phyloP scores from a whole-genome alignment of 352 stramenopile species.

The Phytophthora macrochlamydospora region DNA sequence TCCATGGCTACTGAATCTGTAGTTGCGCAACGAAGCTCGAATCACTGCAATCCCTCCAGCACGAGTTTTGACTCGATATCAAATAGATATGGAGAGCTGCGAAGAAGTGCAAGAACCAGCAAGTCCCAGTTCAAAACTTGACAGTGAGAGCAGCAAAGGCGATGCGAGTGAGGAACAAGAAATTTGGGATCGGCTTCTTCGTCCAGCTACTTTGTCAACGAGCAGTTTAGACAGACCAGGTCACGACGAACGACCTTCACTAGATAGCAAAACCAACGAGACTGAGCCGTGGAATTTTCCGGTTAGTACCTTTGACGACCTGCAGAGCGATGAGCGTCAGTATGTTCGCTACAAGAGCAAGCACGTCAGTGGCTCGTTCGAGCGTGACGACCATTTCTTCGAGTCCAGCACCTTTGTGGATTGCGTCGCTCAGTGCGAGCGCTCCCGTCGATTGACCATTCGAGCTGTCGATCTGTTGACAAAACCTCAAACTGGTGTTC shows the following conservation, averaged over 20 bases:
- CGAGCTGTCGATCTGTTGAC: slow-evolving; percentile 56
- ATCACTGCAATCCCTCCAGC: slow-evolving; percentile 45
- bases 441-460: slow-evolving; percentile 61
- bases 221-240: too few species aligned
- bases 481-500: neutral
- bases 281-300: slow-evolving; percentile 65
- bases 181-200: slow-evolving; percentile 36
- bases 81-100: slow-evolving; percentile 59
- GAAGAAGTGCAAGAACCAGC: slow-evolving; percentile 14
- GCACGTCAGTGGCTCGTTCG: slow-evolving; percentile 50
- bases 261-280: slow-evolving; percentile 15
- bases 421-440: slow-evolving; percentile 68
- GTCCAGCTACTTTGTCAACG: slow-evolving; percentile 4
- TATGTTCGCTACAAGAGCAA: slow-evolving; percentile 71
- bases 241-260: too few species aligned
- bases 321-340: slow-evolving; percentile 66
- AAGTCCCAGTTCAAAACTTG: neutral
- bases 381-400: slow-evolving; percentile 74
- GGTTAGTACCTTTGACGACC: slow-evolving; percentile 64
- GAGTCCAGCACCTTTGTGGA: slow-evolving; percentile 65
- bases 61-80: slow-evolving; percentile 48
- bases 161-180: slow-evolving; percentile 22
- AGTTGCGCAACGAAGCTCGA: slow-evolving; percentile 48
- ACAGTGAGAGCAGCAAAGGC: neutral
- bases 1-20: neutral